Conservation (phyloP, 176 grass and related monocot genomes). For the Rhynchospora breviuscula region DNA sequence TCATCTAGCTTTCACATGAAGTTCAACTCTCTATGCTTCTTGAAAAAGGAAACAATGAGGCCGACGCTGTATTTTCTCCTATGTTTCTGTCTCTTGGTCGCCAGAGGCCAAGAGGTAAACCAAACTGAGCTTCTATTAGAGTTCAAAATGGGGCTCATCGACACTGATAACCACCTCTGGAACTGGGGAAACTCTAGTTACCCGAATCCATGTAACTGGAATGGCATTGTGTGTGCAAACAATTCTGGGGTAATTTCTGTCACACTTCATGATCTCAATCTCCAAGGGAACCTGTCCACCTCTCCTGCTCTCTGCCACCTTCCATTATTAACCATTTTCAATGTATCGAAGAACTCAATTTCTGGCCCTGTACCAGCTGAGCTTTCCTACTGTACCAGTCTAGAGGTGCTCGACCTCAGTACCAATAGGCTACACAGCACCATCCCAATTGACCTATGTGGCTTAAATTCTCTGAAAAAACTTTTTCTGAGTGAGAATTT, state of each 20-base stretch:
- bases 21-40: background rate
- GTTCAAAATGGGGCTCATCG: constrained; percentile 56
- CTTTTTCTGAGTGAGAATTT: constrained; percentile 95
- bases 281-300: constrained; percentile 49
- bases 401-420: constrained; percentile 88
- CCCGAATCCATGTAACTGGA: constrained; percentile 55
- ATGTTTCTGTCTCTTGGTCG: background rate
- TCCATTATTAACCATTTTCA: constrained; percentile 47
- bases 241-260: constrained; percentile 48
- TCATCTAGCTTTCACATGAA: constrained; percentile 5
- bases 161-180: constrained; percentile 45
- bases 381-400: constrained; percentile 39
- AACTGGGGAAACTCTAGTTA: constrained; percentile 38
- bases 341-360: constrained; percentile 75
- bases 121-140: constrained; percentile 29
- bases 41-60: constrained; percentile 6
- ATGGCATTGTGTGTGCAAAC: constrained; percentile 55
- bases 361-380: constrained; percentile 41
- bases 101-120: background rate
- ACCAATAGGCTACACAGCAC: constrained; percentile 59
- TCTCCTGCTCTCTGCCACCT: constrained; percentile 49
- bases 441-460: constrained; percentile 52
- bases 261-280: constrained; percentile 55
- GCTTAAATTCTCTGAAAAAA: constrained; percentile 33
- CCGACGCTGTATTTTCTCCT: constrained; percentile 12